These are phyloP conservation scores for Castanopsis chinensis DNA, from an alignment of 306 rosid species.

Conservation along the genomic window DNA sequence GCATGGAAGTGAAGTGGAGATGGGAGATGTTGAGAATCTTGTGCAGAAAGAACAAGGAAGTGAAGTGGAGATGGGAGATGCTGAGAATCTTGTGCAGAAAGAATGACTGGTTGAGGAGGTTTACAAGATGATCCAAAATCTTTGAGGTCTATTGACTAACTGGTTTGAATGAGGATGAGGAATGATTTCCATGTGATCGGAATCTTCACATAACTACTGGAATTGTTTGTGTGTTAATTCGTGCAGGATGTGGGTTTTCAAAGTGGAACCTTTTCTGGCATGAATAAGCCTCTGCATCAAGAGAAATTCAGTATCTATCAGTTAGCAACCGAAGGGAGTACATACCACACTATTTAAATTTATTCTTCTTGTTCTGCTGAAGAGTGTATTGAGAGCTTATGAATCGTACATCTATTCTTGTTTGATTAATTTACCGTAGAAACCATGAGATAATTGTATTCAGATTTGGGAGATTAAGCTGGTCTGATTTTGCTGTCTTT, in stretches of 20 bases:
- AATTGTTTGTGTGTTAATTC: not conserved
- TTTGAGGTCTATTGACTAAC: not conserved
- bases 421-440: not conserved
- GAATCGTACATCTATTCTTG: conserved; percentile 10
- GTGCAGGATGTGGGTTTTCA: conserved; percentile 14
- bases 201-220: not conserved
- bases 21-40: conserved; percentile 84
- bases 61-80: conserved; percentile 60
- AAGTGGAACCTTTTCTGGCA: conserved; percentile 16
- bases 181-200: conserved; percentile 5
- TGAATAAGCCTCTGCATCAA: conserved; percentile 18
- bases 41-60: conserved; percentile 47
- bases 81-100: conserved; percentile 80
- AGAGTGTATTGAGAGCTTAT: not conserved
- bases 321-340: conserved; percentile 19
- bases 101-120: conserved; percentile 13
- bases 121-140: not conserved
- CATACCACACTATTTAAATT: not conserved
- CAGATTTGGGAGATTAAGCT: not conserved
- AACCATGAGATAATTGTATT: not conserved
- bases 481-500: not conserved
- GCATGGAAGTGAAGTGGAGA: conserved; percentile 55
- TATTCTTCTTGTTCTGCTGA: conserved; percentile 13
- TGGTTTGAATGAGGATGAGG: conserved; percentile 17
- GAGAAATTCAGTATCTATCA: conserved; percentile 14